These are phyloP conservation scores for Biancaea sappan DNA, from an alignment of 306 rosid species.

Conservation along the genomic window DNA sequence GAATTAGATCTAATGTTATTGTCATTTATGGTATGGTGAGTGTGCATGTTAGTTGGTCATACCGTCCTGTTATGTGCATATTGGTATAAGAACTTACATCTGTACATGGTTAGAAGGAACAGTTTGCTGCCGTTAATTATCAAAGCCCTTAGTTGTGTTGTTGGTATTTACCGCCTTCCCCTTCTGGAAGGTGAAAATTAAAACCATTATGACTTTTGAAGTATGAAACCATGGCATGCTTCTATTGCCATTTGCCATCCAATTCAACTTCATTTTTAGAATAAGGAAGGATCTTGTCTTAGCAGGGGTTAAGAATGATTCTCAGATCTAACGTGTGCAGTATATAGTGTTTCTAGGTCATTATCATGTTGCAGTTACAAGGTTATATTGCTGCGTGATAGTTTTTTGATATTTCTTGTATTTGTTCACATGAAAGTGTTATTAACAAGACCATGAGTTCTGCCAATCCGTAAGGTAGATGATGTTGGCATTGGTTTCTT, in stretches of 20 bases:
- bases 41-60: neutral
- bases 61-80: neutral
- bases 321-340: neutral
- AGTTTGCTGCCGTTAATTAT: constrained; percentile 2
- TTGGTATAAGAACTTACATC: neutral
- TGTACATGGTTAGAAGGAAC: neutral
- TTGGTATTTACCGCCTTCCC: no score
- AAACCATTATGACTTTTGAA: neutral
- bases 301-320: neutral
- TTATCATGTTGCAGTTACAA: neutral
- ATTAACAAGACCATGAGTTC: no score
- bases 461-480: neutral
- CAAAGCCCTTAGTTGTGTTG: neutral
- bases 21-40: neutral
- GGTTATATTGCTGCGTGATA: neutral
- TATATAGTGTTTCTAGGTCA: neutral
- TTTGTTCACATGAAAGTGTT: neutral
- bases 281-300: no score
- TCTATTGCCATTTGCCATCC: neutral
- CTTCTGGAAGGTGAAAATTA: neutral
- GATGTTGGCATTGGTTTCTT: neutral
- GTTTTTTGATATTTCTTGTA: neutral
- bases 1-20: neutral
- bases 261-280: neutral
- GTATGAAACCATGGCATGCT: neutral